Evolutionary conservation across 768 basidiomycete species (phyloP).

Genomic region (Mycena chlorophos): DNA sequence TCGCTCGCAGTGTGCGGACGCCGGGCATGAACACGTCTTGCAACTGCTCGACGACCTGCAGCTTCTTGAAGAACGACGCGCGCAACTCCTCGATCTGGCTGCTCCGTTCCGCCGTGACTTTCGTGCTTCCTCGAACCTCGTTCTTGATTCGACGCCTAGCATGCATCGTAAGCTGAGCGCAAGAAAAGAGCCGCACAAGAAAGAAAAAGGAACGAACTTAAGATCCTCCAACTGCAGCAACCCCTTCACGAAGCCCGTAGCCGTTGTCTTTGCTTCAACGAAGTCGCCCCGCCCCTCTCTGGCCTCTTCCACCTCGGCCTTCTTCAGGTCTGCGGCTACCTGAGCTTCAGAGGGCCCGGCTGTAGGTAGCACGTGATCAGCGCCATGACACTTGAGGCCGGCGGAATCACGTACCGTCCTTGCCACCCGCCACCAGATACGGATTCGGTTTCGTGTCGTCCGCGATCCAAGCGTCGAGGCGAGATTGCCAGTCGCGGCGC

Average conservation of each 20-base stretch:
- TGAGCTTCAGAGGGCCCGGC: not conserved
- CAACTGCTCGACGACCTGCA: not conserved
- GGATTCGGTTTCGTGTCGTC: slow-evolving; percentile 5
- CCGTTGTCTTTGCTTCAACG: not conserved
- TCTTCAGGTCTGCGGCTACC: not conserved
- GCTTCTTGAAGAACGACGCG: not conserved
- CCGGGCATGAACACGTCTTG: slow-evolving; percentile 12
- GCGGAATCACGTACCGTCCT: slow-evolving; percentile 4
- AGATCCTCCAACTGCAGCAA: slow-evolving; percentile 1
- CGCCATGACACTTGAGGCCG: too few relatives aligned
- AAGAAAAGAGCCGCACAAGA: not conserved
- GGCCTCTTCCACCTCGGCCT: not conserved
- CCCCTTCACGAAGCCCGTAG: not conserved
- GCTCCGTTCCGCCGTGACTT: not conserved
- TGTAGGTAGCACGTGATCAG: not conserved
- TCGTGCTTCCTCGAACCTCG: not conserved
- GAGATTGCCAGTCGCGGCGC: slow-evolving; percentile 4
- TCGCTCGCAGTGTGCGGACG: not conserved
- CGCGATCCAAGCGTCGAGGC: slow-evolving; percentile 2
- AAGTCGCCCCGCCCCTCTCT: not conserved
- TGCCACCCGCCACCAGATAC: not conserved
- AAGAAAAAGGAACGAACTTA: not conserved
- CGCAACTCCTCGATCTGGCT: slow-evolving; percentile 7
- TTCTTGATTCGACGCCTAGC: not conserved
- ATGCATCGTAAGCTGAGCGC: not conserved